A percentile compares a stretch with the other conserved stretches of the same genome.
phyloP scores from a whole-genome alignment of 345 rosid genomes.

The Eutrema yunnanense region DNA sequence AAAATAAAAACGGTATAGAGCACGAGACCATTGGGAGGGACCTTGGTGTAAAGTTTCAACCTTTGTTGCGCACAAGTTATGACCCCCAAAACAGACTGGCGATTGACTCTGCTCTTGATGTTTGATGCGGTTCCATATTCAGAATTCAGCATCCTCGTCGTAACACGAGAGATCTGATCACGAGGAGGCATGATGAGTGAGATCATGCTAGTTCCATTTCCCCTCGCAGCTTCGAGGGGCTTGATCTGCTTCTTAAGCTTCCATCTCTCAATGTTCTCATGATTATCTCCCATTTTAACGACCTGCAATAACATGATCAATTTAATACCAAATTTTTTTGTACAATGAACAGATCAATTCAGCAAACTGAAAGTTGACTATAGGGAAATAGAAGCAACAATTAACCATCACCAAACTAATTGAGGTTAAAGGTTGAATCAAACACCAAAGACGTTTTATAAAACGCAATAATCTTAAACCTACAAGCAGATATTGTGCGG shows the following conservation, averaged over 20 bases:
- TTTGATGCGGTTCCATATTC: slow-evolving; percentile 4
- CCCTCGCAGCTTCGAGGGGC: background rate
- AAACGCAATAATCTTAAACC: too few relatives aligned
- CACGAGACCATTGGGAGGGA: slow-evolving; percentile 7
- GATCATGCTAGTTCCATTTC: slow-evolving; percentile 4
- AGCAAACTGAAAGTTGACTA: too few relatives aligned
- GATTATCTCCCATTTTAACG: background rate
- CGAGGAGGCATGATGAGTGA: background rate
- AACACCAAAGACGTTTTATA: too few relatives aligned
- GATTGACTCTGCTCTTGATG: slow-evolving; percentile 4
- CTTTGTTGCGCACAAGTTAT: background rate
- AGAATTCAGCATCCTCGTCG: background rate
- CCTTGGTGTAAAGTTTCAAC: background rate
- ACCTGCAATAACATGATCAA: background rate
- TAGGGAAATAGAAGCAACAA: too few relatives aligned
- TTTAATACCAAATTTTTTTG: background rate
- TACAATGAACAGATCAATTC: background rate
- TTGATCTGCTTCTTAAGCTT: slow-evolving; percentile 2
- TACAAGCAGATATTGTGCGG: too few relatives aligned
- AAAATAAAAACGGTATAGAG: background rate
- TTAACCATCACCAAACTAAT: too few relatives aligned
- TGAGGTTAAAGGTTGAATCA: too few relatives aligned
- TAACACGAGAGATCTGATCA: background rate
- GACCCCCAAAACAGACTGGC: background rate
- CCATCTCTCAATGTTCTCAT: background rate